Conservation (phyloP, 352 stramenopile genomes). For the Globisporangium splendens region DNA sequence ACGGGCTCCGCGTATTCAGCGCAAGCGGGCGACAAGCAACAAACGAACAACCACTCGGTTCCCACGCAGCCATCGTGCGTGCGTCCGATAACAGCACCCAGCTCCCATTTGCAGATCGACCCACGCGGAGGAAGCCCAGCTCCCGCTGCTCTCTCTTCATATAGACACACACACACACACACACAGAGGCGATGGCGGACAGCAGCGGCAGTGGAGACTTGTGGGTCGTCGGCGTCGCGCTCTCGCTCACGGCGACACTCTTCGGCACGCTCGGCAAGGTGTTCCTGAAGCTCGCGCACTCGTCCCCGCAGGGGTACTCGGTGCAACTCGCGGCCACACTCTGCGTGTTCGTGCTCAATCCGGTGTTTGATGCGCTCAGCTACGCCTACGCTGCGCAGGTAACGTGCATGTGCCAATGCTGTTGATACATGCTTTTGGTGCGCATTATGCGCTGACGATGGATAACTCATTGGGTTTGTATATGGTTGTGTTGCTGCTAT, state of each 20-base stretch:
- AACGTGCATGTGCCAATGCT: background rate
- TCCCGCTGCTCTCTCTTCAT: background rate
- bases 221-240: slow-evolving; percentile 73
- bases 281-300: slow-evolving; percentile 84
- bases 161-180: background rate
- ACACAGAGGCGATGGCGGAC: background rate
- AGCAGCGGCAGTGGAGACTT: slow-evolving; percentile 15
- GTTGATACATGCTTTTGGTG: background rate
- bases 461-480: too few species aligned
- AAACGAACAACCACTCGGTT: background rate
- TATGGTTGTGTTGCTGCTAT: background rate
- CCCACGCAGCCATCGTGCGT: background rate
- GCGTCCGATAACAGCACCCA: background rate
- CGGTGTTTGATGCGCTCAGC: slow-evolving; percentile 83
- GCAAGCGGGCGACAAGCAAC: background rate
- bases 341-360: slow-evolving; percentile 83
- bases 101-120: background rate
- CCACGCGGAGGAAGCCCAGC: background rate
- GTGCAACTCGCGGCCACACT: slow-evolving; percentile 69
- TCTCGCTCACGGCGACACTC: slow-evolving; percentile 80
- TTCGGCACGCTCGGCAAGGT: slow-evolving; percentile 86
- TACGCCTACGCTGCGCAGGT: slow-evolving; percentile 82
- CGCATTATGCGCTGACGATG: background rate
- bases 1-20: background rate
- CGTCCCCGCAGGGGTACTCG: slow-evolving; percentile 41